Base-by-base conservation (phyloP, 1,284 basidiomycete genomes). In the Pseudozyma thailandica region DNA sequence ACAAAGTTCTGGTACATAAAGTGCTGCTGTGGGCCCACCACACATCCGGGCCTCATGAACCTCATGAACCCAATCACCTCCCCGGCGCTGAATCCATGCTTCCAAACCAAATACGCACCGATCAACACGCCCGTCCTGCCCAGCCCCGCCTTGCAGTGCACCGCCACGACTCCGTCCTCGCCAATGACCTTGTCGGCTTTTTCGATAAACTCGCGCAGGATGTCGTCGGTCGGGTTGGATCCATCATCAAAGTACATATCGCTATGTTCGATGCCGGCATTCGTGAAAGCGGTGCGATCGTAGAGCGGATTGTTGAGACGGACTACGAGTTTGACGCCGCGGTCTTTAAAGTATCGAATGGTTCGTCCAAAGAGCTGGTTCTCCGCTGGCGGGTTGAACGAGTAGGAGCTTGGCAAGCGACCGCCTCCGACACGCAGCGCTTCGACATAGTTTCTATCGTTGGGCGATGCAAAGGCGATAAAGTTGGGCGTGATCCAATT, bases 21-120 rank as follows among this genome's bases (percentile, higher is more conserved):
- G 82, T 97, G 95, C 80, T 89, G 86, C 57, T 87, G 86, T 12
- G 85, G 85, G 13, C 94, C 94, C 33, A 98, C 94, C 15, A 98
- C 94, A 82, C 93, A 94, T 2, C 93, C 93, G 0, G 95, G 96
- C 39, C 95, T 89, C 68, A 97, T 90, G 72, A 99, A 91, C 21
- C 96, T 90, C 96, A 98, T 98, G 84, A 94, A 98, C 0, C 91
- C 96, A 64, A 98, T 98, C 9, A 91, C 94, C 85, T 99, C 96
- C 56, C 90, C 89, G 0, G 95, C 94, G n/a, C 93, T 93, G 82
- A 99, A 99, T n/a, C 92, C 92, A 80, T 98, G 94, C 85, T 96
- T 97, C 92, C 96, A 99, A 74, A 97, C 92, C 56, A 99, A 87
- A 86, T 98, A 98, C 3, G 96, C 96, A 43, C 83, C 78, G 66